These are phyloP conservation scores for Cymbopogon flexuosus DNA, from an alignment of 202 grass and related monocot genomes.

Conservation along the genomic window DNA sequence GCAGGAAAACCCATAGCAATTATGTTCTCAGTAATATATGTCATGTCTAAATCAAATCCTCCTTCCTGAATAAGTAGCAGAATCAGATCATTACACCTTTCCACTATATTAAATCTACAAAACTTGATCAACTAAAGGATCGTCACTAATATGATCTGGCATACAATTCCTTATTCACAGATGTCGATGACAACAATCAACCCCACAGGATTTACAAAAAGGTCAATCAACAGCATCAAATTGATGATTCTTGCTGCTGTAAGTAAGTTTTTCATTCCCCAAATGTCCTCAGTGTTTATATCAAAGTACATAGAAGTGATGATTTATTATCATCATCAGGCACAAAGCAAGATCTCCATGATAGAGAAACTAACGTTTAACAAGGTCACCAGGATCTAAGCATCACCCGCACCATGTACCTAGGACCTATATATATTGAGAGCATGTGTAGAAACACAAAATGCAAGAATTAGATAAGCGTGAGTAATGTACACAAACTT, in stretches of 20 bases:
- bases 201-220: background rate
- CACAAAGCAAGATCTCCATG: slow-evolving; percentile 5
- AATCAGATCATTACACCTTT: slow-evolving; percentile 31
- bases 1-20: slow-evolving; percentile 99
- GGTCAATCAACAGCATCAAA: background rate
- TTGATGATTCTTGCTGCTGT: background rate
- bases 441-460: background rate
- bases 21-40: slow-evolving; percentile 99
- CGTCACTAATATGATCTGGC: background rate
- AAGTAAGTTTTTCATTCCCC: background rate
- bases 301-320: background rate
- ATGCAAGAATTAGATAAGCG: slow-evolving; percentile 1
- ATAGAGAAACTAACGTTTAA: background rate
- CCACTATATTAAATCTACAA: slow-evolving; percentile 12
- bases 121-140: background rate
- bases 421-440: background rate
- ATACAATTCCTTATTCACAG: slow-evolving; percentile 13
- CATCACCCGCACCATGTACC: background rate
- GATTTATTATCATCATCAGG: slow-evolving; percentile 11
- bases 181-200: background rate
- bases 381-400: background rate
- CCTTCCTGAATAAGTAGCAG: slow-evolving; percentile 70
- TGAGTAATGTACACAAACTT: background rate
- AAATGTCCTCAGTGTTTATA: background rate
- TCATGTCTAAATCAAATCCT: slow-evolving; percentile 99